phyloP scores from a whole-genome alignment of 1,284 basidiomycete genomes.

The Phlebopus sp. region DNA sequence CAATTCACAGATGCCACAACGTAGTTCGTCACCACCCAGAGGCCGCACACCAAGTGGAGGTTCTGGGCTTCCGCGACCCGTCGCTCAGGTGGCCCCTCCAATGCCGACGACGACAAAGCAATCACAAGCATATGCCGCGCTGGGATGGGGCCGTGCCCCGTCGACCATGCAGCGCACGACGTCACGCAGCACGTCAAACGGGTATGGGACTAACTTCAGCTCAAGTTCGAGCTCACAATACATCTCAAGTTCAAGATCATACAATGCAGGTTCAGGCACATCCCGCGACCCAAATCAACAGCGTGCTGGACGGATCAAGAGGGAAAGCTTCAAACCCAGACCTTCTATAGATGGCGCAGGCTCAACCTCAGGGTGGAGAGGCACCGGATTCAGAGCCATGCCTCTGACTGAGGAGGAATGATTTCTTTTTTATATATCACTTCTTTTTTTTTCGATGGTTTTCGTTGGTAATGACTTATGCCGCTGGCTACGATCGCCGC shows the following conservation, averaged over 20 bases:
- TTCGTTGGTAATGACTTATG: conserved; percentile 3
- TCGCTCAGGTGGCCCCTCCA: conserved; percentile 1
- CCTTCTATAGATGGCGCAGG: conserved; percentile 54
- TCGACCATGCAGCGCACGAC: conserved; percentile 24
- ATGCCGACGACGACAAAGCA: conserved; percentile 23
- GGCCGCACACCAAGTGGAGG: conserved; percentile 27
- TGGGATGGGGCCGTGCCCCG: conserved; percentile 31
- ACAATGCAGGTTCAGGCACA: conserved; percentile 20
- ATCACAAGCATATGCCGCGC: conserved; percentile 22
- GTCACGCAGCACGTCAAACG: conserved; percentile 22
- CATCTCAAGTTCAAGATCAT: conserved; percentile 14
- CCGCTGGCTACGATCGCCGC: conserved; percentile 21
- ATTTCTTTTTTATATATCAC: conserved; percentile 2
- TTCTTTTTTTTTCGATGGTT: neutral
- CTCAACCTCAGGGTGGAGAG: conserved; percentile 25
- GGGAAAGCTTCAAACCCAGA: conserved; percentile 77
- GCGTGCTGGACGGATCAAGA: conserved; percentile 42
- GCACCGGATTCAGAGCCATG: conserved; percentile 23
- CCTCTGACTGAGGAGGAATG: conserved; percentile 28
- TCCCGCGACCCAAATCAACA: conserved; percentile 34
- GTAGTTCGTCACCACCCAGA: conserved; percentile 24
- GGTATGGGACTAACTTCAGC: conserved; percentile 6
- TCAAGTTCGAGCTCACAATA: conserved; percentile 15
- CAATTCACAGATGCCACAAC: conserved; percentile 18
- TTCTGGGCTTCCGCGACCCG: conserved; percentile 15